Conservation (phyloP, 257 asterid species). For the Solanum paucissectum region DNA sequence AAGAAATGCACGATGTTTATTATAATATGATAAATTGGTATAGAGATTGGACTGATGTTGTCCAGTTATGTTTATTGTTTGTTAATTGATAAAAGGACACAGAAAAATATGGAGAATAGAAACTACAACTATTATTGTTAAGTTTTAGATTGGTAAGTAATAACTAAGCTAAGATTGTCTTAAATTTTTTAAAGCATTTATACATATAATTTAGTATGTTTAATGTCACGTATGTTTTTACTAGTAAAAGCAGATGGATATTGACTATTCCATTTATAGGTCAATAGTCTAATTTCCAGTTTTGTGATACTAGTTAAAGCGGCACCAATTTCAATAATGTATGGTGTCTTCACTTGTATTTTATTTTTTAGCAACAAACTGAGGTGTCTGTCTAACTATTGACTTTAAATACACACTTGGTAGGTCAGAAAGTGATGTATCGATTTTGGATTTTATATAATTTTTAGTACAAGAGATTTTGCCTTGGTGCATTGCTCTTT, state of each 20-base stretch:
- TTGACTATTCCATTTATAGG: background rate
- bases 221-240: too few species aligned
- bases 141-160: background rate
- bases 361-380: too few species aligned
- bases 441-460: too few species aligned
- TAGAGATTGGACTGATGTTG: background rate
- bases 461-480: background rate
- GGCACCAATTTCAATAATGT: too few species aligned
- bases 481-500: background rate
- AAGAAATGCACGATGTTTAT: background rate
- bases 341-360: background rate
- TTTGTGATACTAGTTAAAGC: background rate
- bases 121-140: background rate
- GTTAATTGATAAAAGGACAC: background rate
- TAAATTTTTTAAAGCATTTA: too few species aligned
- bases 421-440: too few species aligned
- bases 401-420: too few species aligned
- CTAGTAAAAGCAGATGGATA: background rate
- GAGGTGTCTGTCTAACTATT: background rate
- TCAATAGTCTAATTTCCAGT: background rate
- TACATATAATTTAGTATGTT: too few species aligned
- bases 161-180: background rate
- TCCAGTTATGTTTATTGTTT: background rate
- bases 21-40: background rate
- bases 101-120: background rate